Evolutionary conservation across 2,329 filamentous ascomycete genomes (phyloP).

Genomic region (Mollisia scopiformis): DNA sequence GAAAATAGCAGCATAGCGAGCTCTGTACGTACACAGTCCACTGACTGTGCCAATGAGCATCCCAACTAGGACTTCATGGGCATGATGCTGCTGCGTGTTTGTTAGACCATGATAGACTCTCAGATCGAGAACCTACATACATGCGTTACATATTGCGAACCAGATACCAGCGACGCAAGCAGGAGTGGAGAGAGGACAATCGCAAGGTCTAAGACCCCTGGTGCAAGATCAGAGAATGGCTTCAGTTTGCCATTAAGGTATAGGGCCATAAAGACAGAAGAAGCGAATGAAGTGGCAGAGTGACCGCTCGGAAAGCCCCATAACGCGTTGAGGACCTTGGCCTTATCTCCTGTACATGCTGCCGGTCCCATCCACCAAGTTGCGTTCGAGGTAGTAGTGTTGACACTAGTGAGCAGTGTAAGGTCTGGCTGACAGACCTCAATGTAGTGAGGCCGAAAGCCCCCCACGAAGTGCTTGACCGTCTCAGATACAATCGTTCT

Average conservation of each 20-base stretch:
- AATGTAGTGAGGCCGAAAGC: conserved; percentile 54
- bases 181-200: conserved; percentile 66
- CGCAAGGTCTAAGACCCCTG: conserved; percentile 72
- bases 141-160: conserved; percentile 61
- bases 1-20: conserved; percentile 67
- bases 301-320: conserved; percentile 75
- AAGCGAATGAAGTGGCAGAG: conserved; percentile 71
- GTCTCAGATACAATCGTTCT: conserved; percentile 59
- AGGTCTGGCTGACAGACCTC: conserved; percentile 62
- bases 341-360: conserved; percentile 61
- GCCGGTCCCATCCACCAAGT: conserved; percentile 60
- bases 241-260: conserved; percentile 80
- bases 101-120: neutral
- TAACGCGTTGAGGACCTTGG: conserved; percentile 55
- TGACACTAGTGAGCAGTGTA: neutral
- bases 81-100: conserved; percentile 63
- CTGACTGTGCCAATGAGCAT: conserved; percentile 64
- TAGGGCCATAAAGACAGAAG: conserved; percentile 68
- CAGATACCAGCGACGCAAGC: conserved; percentile 65
- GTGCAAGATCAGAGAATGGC: conserved; percentile 71
- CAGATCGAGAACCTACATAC: conserved; percentile 14
- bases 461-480: conserved; percentile 73
- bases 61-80: conserved; percentile 69
- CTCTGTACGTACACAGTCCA: conserved; percentile 58
- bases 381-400: neutral